phyloP scores from a whole-genome alignment of 495 filamentous ascomycete species.

The Parmelia sp. region DNA sequence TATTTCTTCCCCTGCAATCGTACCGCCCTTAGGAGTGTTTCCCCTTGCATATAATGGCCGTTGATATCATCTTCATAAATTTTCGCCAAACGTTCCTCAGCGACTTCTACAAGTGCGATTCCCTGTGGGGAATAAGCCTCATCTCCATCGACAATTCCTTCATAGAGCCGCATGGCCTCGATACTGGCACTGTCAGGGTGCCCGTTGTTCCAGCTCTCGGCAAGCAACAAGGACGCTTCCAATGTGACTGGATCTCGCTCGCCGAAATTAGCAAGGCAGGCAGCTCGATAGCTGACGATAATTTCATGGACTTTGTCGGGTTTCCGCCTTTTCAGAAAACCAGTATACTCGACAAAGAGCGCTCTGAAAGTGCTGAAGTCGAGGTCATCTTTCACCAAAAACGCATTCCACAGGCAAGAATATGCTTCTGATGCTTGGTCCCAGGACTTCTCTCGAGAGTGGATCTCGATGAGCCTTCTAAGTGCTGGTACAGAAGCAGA shows the following conservation, averaged over 20 bases:
- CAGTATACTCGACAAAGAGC: neutral
- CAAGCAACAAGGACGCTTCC: conserved; percentile 46
- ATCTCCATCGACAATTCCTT: conserved; percentile 35
- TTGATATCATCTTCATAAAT: conserved; percentile 29
- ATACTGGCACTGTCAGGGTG: conserved; percentile 43
- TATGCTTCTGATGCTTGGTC: neutral
- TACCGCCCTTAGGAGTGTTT: conserved; percentile 43
- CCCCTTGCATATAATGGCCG: conserved; percentile 35
- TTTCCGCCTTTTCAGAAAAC: neutral
- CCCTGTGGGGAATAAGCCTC: neutral
- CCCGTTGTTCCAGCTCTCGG: conserved; percentile 44
- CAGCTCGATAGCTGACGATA: conserved; percentile 41
- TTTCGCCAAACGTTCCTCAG: conserved; percentile 27
- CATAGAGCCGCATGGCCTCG: conserved; percentile 50
- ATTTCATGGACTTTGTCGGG: conserved; percentile 1
- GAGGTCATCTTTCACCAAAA: conserved; percentile 7
- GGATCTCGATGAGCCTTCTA: neutral
- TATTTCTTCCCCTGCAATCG: conserved; percentile 45
- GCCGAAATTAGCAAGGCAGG: conserved; percentile 46
- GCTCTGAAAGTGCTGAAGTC: neutral
- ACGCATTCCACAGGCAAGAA: neutral
- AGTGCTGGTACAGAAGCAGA: neutral
- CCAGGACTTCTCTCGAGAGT: neutral
- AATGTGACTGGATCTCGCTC: conserved; percentile 43
- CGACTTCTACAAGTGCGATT: neutral